These are phyloP conservation scores for Diplodia sapinea DNA, from an alignment of 2,329 filamentous ascomycete species.

Conservation along the genomic window DNA sequence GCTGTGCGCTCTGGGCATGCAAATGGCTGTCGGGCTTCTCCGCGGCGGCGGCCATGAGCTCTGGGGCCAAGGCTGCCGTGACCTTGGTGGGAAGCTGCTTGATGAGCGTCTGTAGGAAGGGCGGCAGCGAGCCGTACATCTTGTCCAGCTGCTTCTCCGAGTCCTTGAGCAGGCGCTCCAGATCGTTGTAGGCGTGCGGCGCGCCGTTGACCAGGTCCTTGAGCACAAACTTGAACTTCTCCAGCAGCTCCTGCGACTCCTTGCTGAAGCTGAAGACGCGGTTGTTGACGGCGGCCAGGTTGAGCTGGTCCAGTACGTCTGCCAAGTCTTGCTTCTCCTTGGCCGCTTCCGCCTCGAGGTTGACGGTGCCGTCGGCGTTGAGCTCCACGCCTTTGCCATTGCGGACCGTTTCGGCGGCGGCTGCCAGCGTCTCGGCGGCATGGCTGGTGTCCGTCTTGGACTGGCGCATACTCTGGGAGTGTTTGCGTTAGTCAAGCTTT, in stretches of 20 bases:
- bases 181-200: conserved; percentile 89
- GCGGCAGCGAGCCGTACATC: conserved; percentile 71
- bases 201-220: conserved; percentile 92
- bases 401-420: conserved; percentile 45
- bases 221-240: conserved; percentile 85
- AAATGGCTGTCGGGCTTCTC: conserved; percentile 63
- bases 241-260: conserved; percentile 81
- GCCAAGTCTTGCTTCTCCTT: conserved; percentile 75
- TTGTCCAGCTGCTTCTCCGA: conserved; percentile 69
- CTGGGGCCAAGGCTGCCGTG: conserved; percentile 75
- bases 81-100: conserved; percentile 83
- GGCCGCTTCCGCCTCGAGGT: conserved; percentile 49
- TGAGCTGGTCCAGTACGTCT: conserved; percentile 80
- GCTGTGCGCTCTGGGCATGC: conserved; percentile 31
- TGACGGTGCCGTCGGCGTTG: conserved; percentile 43
- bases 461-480: conserved; percentile 41
- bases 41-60: conserved; percentile 78
- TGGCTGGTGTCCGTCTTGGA: conserved; percentile 43
- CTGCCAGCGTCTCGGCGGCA: conserved; percentile 43
- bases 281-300: conserved; percentile 83
- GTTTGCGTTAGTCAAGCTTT: not conserved
- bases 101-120: conserved; percentile 83
- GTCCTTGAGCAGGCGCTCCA: conserved; percentile 70
- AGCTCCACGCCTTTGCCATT: conserved; percentile 36
- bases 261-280: conserved; percentile 82